phyloP scores from a whole-genome alignment of 352 stramenopile genomes.

The Pythium brassicae region DNA sequence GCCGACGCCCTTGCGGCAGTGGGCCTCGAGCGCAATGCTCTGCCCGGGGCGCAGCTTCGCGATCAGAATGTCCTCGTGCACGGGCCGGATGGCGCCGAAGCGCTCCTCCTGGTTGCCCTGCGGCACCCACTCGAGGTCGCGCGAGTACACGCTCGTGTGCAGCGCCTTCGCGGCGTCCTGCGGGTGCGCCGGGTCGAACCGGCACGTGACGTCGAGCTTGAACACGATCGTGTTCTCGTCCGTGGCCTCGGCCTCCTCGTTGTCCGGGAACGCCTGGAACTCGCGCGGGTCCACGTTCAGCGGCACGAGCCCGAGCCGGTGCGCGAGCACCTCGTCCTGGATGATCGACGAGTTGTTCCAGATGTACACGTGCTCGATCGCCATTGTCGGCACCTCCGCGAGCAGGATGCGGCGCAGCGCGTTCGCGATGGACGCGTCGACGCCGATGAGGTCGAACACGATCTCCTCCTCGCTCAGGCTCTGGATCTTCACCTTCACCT shows the following conservation, averaged over 20 bases:
- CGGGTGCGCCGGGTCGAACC: slow-evolving; percentile 55
- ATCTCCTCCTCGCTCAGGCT: slow-evolving; percentile 85
- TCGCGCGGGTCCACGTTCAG: slow-evolving; percentile 80
- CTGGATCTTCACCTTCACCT: slow-evolving; percentile 84
- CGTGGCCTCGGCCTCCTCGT: slow-evolving; percentile 87
- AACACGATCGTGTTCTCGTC: slow-evolving; percentile 97
- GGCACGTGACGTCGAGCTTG: slow-evolving; percentile 92
- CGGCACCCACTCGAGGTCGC: slow-evolving; percentile 95
- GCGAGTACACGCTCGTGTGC: slow-evolving; percentile 81
- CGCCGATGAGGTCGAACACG: slow-evolving; percentile 89
- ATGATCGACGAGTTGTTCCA: slow-evolving; percentile 94
- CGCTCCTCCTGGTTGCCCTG: slow-evolving; percentile 94
- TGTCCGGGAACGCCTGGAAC: slow-evolving; percentile 82
- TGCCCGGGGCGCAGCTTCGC: slow-evolving; percentile 95
- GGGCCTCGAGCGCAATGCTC: slow-evolving; percentile 94
- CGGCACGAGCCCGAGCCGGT: slow-evolving; percentile 86
- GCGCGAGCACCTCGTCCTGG: slow-evolving; percentile 90
- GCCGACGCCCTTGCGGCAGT: slow-evolving; percentile 93
- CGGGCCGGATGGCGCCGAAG: slow-evolving; percentile 79
- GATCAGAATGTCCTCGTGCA: slow-evolving; percentile 96
- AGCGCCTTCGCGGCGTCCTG: slow-evolving; percentile 24
- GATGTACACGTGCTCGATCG: slow-evolving; percentile 93
- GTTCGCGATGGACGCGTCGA: slow-evolving; percentile 91
- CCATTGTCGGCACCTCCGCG: slow-evolving; percentile 90
- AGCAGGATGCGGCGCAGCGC: slow-evolving; percentile 89